phyloP scores from a whole-genome alignment of 768 basidiomycete species.

The Mycena amicta region DNA sequence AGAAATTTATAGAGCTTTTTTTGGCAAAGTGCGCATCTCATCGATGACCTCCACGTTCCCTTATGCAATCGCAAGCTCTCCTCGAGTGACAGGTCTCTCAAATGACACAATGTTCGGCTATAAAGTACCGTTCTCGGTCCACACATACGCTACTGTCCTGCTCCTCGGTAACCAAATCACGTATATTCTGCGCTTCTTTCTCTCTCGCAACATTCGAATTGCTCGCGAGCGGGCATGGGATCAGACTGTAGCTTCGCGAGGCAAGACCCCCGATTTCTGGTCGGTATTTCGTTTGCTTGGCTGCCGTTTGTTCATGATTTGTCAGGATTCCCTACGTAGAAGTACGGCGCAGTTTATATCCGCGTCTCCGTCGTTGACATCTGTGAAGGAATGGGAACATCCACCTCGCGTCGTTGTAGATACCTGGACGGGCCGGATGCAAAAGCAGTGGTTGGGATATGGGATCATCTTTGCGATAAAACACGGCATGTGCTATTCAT shows the following conservation, averaged over 20 bases:
- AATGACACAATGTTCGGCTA: constrained; percentile 67
- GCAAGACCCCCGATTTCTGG: constrained; percentile 86
- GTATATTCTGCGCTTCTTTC: constrained; percentile 77
- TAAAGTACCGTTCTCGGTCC: constrained; percentile 63
- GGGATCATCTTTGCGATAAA: constrained; percentile 47
- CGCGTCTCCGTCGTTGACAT: constrained; percentile 36
- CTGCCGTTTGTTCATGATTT: not conserved
- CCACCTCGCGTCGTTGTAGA: constrained; percentile 48
- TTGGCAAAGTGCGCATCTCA: constrained; percentile 55
- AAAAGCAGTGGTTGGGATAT: constrained; percentile 39
- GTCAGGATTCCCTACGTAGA: constrained; percentile 19
- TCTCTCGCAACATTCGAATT: constrained; percentile 79
- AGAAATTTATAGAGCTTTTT: constrained; percentile 64
- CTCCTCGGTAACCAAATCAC: constrained; percentile 77
- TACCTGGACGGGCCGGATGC: constrained; percentile 30
- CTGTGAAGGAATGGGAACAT: constrained; percentile 78
- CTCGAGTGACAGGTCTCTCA: constrained; percentile 63
- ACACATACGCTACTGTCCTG: constrained; percentile 76
- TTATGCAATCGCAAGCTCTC: constrained; percentile 46
- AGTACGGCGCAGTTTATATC: not conserved
- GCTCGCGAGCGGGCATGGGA: constrained; percentile 78
- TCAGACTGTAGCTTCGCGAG: constrained; percentile 81
- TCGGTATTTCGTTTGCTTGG: not conserved
- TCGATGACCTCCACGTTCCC: not conserved
- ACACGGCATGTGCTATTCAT: constrained; percentile 37